phyloP scores from a whole-genome alignment of 257 asterid genomes.

The Solanum megistacrolobum region DNA sequence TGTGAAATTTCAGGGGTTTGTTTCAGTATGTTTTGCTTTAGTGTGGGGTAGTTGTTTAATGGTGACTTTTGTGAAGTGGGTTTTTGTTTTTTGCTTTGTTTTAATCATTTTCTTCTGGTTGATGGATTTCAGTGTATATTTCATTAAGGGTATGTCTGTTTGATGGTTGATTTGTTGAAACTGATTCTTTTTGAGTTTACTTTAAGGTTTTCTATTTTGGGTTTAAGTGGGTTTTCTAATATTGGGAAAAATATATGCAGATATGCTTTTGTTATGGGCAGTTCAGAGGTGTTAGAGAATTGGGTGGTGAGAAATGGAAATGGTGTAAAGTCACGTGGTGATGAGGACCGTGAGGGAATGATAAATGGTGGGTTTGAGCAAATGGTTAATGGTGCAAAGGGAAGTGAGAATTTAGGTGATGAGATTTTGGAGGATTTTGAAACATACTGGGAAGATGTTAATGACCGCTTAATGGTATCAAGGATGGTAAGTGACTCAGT shows the following conservation, averaged over 20 bases:
- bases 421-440: conserved; percentile 65
- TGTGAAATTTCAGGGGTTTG: not conserved
- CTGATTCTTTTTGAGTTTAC: not conserved
- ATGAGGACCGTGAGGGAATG: not conserved
- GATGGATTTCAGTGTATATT: not conserved
- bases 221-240: not conserved
- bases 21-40: not conserved
- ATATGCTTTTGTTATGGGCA: conserved; percentile 14
- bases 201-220: not conserved
- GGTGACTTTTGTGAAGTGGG: not conserved
- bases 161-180: not conserved
- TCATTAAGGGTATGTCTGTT: not conserved
- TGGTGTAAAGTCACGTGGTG: conserved; percentile 8
- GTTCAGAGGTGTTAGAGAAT: conserved; percentile 21
- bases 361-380: not conserved
- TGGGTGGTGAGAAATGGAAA: conserved; percentile 9
- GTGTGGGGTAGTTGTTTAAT: not conserved
- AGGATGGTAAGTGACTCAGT: conserved; percentile 86
- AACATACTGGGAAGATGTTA: conserved; percentile 61
- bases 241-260: not conserved
- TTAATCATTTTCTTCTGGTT: not conserved
- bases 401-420: conserved; percentile 43
- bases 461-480: conserved; percentile 53
- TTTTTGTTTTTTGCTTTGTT: not conserved
- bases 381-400: conserved; percentile 17